Percentiles rank a stretch among this genome's conserved stretches.
These are phyloP conservation scores for Acanthamoeba lenticulata DNA, from an alignment of 208 protist species.

Conservation along the genomic window DNA sequence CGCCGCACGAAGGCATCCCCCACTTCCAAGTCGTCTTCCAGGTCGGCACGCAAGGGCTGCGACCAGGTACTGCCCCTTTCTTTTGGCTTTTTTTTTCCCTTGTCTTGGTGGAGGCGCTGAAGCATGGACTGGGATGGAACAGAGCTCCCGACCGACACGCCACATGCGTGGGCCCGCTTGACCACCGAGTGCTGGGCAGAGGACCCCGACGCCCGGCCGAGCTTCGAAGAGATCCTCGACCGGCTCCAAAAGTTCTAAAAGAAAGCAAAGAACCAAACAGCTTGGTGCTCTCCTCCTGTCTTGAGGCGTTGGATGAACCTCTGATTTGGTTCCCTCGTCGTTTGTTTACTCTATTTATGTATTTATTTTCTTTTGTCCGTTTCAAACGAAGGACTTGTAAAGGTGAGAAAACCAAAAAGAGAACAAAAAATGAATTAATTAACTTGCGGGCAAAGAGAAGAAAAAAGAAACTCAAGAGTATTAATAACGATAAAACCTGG, in stretches of 20 bases:
- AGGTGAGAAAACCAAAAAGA: too few relatives aligned
- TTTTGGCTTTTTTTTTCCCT: neutral
- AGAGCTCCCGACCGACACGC: slow-evolving; percentile 33
- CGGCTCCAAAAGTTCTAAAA: slow-evolving; percentile 39
- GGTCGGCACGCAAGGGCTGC: slow-evolving; percentile 59
- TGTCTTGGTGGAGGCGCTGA: neutral
- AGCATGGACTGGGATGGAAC: neutral
- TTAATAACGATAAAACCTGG: too few relatives aligned
- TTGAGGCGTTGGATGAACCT: neutral
- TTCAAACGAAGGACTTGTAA: too few relatives aligned
- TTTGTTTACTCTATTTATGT: neutral
- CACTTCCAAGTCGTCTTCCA: slow-evolving; percentile 68
- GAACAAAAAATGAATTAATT: too few relatives aligned
- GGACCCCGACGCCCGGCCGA: slow-evolving; percentile 53
- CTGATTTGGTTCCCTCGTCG: neutral
- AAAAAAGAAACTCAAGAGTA: too few relatives aligned
- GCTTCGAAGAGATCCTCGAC: slow-evolving; percentile 54
- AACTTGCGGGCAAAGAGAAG: too few relatives aligned
- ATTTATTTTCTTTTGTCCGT: neutral
- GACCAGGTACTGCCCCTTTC: neutral
- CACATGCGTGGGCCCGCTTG: slow-evolving; percentile 49
- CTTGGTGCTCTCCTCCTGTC: neutral
- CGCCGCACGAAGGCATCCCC: slow-evolving; percentile 40
- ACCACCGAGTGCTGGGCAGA: slow-evolving; percentile 57
- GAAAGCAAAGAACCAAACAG: neutral